These are phyloP conservation scores for Nitzschia sp. DNA, from an alignment of 108 stramenopile species.

Conservation along the genomic window DNA sequence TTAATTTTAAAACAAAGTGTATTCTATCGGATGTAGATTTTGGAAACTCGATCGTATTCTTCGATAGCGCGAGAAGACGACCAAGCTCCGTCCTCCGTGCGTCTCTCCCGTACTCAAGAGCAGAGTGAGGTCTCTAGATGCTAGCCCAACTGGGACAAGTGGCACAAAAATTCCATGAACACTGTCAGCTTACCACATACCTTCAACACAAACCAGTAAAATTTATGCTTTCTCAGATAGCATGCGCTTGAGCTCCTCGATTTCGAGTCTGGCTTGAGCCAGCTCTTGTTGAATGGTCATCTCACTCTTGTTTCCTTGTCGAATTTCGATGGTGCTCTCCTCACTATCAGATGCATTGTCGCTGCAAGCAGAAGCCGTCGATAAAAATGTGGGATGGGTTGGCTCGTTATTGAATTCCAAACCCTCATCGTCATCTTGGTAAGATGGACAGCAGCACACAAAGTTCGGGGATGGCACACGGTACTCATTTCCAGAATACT, in stretches of 20 bases:
- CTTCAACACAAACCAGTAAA: too few relatives aligned
- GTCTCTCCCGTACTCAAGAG: too few relatives aligned
- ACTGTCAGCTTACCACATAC: too few relatives aligned
- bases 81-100: too few relatives aligned
- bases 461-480: constrained; percentile 93
- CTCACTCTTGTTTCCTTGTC: constrained; percentile 8
- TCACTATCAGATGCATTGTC: constrained; percentile 28
- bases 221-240: constrained; percentile 23
- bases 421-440: constrained; percentile 36
- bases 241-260: constrained; percentile 31
- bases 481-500: constrained; percentile 90
- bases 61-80: too few relatives aligned
- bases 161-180: too few relatives aligned
- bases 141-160: too few relatives aligned
- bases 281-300: constrained; percentile 29
- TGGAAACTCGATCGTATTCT: too few relatives aligned
- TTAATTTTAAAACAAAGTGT: too few relatives aligned
- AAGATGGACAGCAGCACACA: constrained; percentile 80
- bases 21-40: too few relatives aligned
- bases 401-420: background rate
- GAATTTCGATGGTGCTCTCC: constrained; percentile 26
- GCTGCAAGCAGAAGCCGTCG: background rate
- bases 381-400: background rate
- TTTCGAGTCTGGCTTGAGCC: constrained; percentile 35
- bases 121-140: too few relatives aligned